Percentiles rank a stretch among this genome's conserved stretches.
Evolutionary conservation across 306 rosid genomes (phyloP).

Genomic region (Sicyos baderoa): DNA sequence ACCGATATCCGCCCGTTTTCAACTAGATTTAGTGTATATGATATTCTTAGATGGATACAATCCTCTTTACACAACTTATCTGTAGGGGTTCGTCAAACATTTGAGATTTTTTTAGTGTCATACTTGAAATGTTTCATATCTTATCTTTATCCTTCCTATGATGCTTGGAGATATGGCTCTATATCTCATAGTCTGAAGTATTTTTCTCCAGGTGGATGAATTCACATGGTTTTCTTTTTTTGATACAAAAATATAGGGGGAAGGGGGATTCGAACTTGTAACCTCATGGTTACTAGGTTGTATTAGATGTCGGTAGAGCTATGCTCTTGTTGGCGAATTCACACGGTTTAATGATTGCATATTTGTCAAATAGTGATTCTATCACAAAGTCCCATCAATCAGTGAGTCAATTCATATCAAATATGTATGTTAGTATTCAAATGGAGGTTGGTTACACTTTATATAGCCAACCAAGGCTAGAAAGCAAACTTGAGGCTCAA

Average conservation of each 20-base stretch:
- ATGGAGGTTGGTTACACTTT: too few species aligned
- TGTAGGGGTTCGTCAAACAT: background rate
- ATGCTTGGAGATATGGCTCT: background rate
- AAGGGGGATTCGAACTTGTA: too few species aligned
- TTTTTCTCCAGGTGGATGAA: background rate
- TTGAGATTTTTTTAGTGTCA: background rate
- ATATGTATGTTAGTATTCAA: too few species aligned
- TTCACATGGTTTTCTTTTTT: background rate
- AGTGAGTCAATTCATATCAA: too few species aligned
- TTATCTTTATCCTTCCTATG: background rate
- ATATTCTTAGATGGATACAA: background rate
- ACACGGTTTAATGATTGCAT: background rate
- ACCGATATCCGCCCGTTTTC: background rate
- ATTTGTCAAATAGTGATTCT: background rate
- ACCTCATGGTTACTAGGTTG: too few species aligned
- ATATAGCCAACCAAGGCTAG: background rate
- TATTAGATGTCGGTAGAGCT: too few species aligned
- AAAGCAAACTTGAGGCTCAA: background rate
- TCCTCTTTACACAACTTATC: background rate
- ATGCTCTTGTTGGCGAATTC: too few species aligned
- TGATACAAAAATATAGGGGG: too few species aligned
- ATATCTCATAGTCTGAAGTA: background rate
- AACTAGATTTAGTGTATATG: background rate
- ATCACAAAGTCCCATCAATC: too few species aligned
- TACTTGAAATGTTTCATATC: background rate